These are phyloP conservation scores for Phlegmacium glaucopus DNA, from an alignment of 768 basidiomycete species.

Conservation along the genomic window DNA sequence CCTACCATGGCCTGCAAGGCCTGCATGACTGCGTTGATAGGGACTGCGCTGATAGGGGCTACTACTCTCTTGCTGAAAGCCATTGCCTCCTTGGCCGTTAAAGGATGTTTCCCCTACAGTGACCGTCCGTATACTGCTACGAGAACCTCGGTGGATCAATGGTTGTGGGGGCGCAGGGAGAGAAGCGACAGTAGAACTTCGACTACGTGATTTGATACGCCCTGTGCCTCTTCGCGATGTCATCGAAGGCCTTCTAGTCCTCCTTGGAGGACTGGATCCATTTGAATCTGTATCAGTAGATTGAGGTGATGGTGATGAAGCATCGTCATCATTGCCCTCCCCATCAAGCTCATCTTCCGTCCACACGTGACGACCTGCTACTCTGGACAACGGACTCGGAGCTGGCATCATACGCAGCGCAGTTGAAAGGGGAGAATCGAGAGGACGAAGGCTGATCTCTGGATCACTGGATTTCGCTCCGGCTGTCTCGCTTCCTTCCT, in stretches of 20 bases:
- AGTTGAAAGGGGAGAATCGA: conserved; percentile 33
- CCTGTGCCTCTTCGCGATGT: conserved; percentile 28
- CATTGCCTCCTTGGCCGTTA: conserved; percentile 22
- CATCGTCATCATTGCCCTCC: conserved; percentile 31
- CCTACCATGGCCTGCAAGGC: conserved; percentile 22
- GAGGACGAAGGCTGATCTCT: conserved; percentile 24
- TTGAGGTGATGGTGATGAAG: conserved; percentile 59
- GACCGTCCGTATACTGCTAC: conserved; percentile 71
- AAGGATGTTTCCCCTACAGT: conserved; percentile 49
- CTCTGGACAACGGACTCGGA: conserved; percentile 65
- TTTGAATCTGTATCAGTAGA: conserved; percentile 64
- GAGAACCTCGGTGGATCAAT: conserved; percentile 49
- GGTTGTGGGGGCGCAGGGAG: conserved; percentile 39
- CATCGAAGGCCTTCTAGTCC: conserved; percentile 28
- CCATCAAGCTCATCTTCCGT: conserved; percentile 43
- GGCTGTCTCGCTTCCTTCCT: conserved; percentile 22
- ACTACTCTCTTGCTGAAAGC: conserved; percentile 20
- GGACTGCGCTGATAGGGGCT: conserved; percentile 15
- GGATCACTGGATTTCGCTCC: conserved; percentile 33
- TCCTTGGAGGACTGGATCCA: conserved; percentile 29
- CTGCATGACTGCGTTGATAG: too few species aligned
- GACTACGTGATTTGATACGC: conserved; percentile 45
- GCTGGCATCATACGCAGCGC: conserved; percentile 32
- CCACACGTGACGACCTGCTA: conserved; percentile 54
- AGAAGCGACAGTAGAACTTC: conserved; percentile 67